These are phyloP conservation scores for Penicillium malachiteum DNA, from an alignment of 495 filamentous ascomycete genomes.

Conservation along the genomic window DNA sequence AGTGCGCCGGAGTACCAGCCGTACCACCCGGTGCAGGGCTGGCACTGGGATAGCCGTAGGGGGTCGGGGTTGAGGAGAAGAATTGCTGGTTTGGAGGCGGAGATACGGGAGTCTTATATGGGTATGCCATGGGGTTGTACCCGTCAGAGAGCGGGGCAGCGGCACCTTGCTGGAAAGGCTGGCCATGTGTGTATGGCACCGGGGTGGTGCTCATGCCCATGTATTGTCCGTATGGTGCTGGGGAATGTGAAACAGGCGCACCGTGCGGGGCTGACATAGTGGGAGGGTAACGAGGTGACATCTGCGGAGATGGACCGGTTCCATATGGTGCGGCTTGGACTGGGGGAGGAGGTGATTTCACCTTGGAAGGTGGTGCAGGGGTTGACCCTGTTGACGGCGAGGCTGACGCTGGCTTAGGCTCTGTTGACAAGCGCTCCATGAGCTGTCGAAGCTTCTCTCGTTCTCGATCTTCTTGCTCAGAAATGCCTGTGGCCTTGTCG, in stretches of 20 bases:
- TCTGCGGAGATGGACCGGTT: constrained; percentile 36
- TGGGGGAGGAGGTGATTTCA: constrained; percentile 45
- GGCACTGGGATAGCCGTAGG: constrained; percentile 35
- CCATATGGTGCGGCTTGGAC: constrained; percentile 40
- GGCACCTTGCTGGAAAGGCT: constrained; percentile 48
- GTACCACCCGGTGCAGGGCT: constrained; percentile 32
- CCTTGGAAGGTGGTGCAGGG: constrained; percentile 34
- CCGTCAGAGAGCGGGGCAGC: constrained; percentile 46
- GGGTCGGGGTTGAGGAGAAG: constrained; percentile 41
- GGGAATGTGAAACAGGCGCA: constrained; percentile 37
- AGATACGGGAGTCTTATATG: constrained; percentile 47
- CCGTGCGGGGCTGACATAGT: constrained; percentile 30
- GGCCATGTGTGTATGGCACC: constrained; percentile 32
- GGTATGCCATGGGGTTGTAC: constrained; percentile 58
- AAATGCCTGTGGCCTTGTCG: constrained; percentile 64
- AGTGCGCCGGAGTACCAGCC: constrained; percentile 27
- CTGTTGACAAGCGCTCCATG: constrained; percentile 94
- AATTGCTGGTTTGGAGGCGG: constrained; percentile 45
- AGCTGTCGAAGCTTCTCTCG: constrained; percentile 80
- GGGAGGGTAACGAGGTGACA: constrained; percentile 51
- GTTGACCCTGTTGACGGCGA: constrained; percentile 42
- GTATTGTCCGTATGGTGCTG: constrained; percentile 45
- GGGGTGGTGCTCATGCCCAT: constrained; percentile 28
- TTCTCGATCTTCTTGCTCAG: constrained; percentile 78
- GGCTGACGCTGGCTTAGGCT: constrained; percentile 50